Evolutionary conservation across 345 rosid species (phyloP).

Genomic region (Camelina neglecta): DNA sequence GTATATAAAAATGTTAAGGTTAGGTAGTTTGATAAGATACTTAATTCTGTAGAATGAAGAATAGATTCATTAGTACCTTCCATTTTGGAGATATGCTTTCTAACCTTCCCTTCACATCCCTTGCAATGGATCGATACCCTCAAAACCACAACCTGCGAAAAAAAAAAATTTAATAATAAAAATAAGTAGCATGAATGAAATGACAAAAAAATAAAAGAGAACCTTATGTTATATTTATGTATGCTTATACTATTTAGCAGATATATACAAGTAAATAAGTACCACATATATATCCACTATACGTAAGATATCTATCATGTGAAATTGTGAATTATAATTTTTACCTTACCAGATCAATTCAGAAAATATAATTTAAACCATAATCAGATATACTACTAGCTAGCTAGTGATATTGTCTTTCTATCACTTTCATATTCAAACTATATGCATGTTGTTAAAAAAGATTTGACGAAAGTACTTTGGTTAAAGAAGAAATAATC

Average conservation of each 20-base stretch:
- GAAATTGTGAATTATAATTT: too few species aligned
- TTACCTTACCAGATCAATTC: too few species aligned
- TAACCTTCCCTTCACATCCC: slow-evolving; percentile 95
- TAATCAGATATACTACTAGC: too few species aligned
- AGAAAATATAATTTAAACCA: too few species aligned
- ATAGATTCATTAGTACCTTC: slow-evolving; percentile 58
- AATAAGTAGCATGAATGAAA: neutral
- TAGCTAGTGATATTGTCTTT: neutral
- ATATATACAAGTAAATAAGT: neutral
- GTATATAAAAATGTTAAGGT: slow-evolving; percentile 7
- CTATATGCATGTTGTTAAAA: neutral
- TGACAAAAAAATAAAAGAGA: neutral
- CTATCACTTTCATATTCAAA: neutral
- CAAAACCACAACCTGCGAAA: slow-evolving; percentile 77
- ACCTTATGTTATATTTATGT: slow-evolving; percentile 3
- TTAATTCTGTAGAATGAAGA: neutral
- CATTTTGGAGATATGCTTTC: slow-evolving; percentile 91
- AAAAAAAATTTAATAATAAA: neutral
- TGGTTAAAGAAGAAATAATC: slow-evolving; percentile 17
- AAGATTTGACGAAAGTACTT: neutral
- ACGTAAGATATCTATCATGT: neutral
- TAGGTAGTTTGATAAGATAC: neutral
- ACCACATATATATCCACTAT: neutral
- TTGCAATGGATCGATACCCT: slow-evolving; percentile 93
- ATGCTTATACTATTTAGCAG: slow-evolving; percentile 1